phyloP scores from a whole-genome alignment of 1,284 basidiomycete species.

The Ustanciosporium gigantosporum region DNA sequence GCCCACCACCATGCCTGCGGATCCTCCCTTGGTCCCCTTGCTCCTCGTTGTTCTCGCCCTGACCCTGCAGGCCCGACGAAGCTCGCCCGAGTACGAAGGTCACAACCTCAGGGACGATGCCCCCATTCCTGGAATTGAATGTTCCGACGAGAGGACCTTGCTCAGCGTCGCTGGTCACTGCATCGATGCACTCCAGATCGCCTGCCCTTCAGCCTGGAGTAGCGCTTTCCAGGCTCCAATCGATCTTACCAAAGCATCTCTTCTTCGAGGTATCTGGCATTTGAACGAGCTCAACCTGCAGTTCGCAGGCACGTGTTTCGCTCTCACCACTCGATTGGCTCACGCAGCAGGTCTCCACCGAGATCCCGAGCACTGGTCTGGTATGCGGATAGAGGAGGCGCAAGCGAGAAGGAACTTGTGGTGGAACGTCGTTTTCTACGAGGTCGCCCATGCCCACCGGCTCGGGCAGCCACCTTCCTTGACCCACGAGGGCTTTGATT shows the following conservation, averaged over 20 bases:
- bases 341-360: conserved; percentile 51
- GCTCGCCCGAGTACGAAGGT: conserved; percentile 23
- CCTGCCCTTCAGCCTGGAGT: conserved; percentile 48
- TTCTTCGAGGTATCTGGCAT: conserved; percentile 52
- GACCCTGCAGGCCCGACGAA: conserved; percentile 44
- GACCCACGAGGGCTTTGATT: conserved; percentile 43
- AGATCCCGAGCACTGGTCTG: conserved; percentile 46
- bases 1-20: conserved; percentile 49
- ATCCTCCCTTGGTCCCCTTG: conserved; percentile 48
- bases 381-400: conserved; percentile 48
- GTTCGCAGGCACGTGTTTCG: conserved; percentile 48
- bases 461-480: conserved; percentile 43
- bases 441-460: conserved; percentile 37
- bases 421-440: conserved; percentile 45
- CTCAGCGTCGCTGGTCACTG: conserved; percentile 48
- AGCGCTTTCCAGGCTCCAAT: conserved; percentile 50
- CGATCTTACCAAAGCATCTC: conserved; percentile 47
- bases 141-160: conserved; percentile 42
- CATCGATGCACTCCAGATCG: conserved; percentile 48
- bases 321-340: conserved; percentile 42
- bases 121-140: conserved; percentile 25
- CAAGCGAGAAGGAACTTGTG: conserved; percentile 46
- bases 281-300: conserved; percentile 49
- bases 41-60: conserved; percentile 51
- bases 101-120: conserved; percentile 21